Conservation (phyloP, 805 yeast species). For the Torulaspora maleeae region DNA sequence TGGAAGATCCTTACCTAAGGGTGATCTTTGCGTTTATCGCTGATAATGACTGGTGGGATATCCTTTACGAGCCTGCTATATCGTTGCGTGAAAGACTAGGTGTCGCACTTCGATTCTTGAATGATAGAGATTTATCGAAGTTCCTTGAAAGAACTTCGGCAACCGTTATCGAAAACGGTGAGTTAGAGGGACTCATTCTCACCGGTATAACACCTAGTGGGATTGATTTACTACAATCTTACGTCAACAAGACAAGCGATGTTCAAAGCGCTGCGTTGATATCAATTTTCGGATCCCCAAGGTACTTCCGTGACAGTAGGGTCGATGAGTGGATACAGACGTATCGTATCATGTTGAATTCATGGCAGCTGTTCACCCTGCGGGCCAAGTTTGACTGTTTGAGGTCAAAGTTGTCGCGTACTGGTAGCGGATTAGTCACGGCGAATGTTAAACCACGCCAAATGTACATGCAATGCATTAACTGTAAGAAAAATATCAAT, state of each 20-base stretch:
- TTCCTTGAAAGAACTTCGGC: constrained; percentile 69
- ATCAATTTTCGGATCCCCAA: constrained; percentile 74
- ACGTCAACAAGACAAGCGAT: constrained; percentile 83
- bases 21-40: constrained; percentile 92
- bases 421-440: constrained; percentile 44
- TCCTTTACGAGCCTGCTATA: constrained; percentile 79
- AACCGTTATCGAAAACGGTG: constrained; percentile 70
- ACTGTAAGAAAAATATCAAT: constrained; percentile 72
- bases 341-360: constrained; percentile 63
- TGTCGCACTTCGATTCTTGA: constrained; percentile 78
- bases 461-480: constrained; percentile 71
- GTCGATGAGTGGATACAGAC: constrained; percentile 75
- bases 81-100: constrained; percentile 88
- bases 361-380: constrained; percentile 73
- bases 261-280: constrained; percentile 87
- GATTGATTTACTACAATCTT: constrained; percentile 73
- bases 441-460: constrained; percentile 61
- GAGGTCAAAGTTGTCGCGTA: constrained; percentile 58
- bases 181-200: constrained; percentile 81
- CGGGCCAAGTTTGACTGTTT: constrained; percentile 85
- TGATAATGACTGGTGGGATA: constrained; percentile 95
- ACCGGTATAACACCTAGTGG: constrained; percentile 92
- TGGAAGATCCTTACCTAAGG: constrained; percentile 82
- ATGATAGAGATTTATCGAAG: constrained; percentile 70
- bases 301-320: constrained; percentile 68